These are phyloP conservation scores for Coniosporium apollinis DNA, from an alignment of 495 filamentous ascomycete species.

Conservation along the genomic window DNA sequence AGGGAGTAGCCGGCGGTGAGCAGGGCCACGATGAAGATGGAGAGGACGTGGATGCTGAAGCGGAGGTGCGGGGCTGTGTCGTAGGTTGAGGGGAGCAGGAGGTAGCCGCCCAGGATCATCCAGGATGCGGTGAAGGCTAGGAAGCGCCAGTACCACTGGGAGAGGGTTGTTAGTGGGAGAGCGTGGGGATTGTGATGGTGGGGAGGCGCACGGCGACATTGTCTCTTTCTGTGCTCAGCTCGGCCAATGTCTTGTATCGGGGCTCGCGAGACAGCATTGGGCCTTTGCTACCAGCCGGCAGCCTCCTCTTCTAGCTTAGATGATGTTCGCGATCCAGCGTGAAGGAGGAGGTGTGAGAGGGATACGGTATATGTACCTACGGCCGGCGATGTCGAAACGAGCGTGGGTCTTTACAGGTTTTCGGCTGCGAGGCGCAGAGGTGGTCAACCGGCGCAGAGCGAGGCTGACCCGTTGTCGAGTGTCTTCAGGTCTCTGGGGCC, in stretches of 20 bases:
- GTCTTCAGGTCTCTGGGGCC: too few relatives aligned
- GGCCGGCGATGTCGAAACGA: too few relatives aligned
- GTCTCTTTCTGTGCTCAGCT: background rate
- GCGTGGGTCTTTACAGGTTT: too few relatives aligned
- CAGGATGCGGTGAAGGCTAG: constrained; percentile 17
- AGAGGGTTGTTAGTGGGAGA: too few relatives aligned
- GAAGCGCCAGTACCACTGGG: constrained; percentile 22
- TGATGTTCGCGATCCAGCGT: background rate
- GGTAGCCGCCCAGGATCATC: constrained; percentile 24
- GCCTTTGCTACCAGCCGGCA: background rate
- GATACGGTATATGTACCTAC: too few relatives aligned
- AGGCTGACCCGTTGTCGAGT: too few relatives aligned
- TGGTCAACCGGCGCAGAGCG: too few relatives aligned
- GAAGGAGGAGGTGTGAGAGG: too few relatives aligned
- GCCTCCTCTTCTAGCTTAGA: background rate
- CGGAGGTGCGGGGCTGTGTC: constrained; percentile 15
- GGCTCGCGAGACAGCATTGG: background rate
- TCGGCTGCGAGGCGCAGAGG: too few relatives aligned
- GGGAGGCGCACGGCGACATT: background rate
- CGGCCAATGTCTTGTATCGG: background rate
- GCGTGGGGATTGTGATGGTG: too few relatives aligned
- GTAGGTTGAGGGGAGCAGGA: constrained; percentile 22
- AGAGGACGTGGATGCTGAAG: constrained; percentile 16
- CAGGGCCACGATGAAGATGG: constrained; percentile 21
- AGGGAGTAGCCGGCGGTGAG: constrained; percentile 23